Percentiles rank a stretch among this genome's conserved stretches.
Conservation (phyloP, 768 basidiomycete species). For the Suillus plorans region DNA sequence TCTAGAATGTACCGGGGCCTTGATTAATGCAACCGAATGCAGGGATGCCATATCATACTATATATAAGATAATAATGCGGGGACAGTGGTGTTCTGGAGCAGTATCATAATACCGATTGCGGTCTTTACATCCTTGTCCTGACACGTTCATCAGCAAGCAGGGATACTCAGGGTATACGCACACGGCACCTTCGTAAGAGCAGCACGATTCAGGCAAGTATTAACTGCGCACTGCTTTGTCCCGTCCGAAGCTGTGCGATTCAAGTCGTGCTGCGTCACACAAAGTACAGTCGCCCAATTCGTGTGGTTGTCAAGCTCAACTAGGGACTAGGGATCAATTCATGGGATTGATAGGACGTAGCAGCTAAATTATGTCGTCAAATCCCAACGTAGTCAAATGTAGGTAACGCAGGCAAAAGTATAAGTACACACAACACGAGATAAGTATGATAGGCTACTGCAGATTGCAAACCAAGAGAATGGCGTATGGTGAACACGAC, state of each 20-base stretch:
- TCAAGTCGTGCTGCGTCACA: neutral
- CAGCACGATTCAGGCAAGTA: neutral
- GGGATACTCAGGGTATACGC: neutral
- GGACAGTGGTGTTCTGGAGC: conserved; percentile 24
- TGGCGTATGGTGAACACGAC: conserved; percentile 3
- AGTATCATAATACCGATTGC: conserved; percentile 6
- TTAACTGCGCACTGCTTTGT: neutral
- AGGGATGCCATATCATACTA: neutral
- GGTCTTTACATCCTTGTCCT: neutral
- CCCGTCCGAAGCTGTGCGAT: neutral
- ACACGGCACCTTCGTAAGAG: neutral
- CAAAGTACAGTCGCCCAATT: neutral
- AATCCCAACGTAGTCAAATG: neutral
- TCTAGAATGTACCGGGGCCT: conserved; percentile 7
- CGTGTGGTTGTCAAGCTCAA: neutral
- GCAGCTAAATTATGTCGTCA: neutral
- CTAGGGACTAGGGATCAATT: neutral
- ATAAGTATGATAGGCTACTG: neutral
- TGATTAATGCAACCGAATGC: neutral
- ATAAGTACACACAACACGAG: neutral
- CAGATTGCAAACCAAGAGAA: neutral
- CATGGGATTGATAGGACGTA: neutral
- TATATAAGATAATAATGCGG: conserved; percentile 12
- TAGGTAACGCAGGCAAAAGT: neutral
- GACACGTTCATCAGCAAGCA: neutral